Evolutionary conservation across 768 basidiomycete species (phyloP).

Genomic region (Tricholoma sp.): DNA sequence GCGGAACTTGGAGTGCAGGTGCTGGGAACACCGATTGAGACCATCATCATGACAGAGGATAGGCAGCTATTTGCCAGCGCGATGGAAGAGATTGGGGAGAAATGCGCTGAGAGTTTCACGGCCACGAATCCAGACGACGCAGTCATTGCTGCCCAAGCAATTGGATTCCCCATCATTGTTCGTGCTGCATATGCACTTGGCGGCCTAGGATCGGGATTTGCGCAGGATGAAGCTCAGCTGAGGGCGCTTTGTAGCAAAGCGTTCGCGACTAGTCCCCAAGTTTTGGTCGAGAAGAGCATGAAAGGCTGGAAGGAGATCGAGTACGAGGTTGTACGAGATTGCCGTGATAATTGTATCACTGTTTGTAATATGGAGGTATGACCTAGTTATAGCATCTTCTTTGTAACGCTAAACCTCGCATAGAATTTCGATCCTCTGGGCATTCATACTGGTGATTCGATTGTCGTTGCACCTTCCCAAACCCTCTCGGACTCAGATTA

Average conservation of each 20-base stretch:
- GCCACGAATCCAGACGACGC: slow-evolving; percentile 89
- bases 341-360: slow-evolving; percentile 97
- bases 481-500: slow-evolving; percentile 99
- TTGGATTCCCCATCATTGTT: slow-evolving; percentile 95
- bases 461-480: slow-evolving; percentile 96
- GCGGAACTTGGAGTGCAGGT: slow-evolving; percentile 84
- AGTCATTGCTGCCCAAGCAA: slow-evolving; percentile 69
- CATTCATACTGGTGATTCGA: slow-evolving; percentile 98
- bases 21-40: slow-evolving; percentile 94
- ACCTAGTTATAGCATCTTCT: neutral
- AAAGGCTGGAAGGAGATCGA: slow-evolving; percentile 99
- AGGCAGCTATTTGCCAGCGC: slow-evolving; percentile 89
- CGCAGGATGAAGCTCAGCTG: slow-evolving; percentile 89
- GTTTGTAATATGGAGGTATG: slow-evolving; percentile 99
- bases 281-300: slow-evolving; percentile 99
- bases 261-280: slow-evolving; percentile 96
- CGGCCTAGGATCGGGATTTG: slow-evolving; percentile 93
- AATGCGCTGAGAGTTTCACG: slow-evolving; percentile 85
- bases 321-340: slow-evolving; percentile 98
- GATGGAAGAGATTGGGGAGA: slow-evolving; percentile 95
- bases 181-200: slow-evolving; percentile 96
- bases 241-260: slow-evolving; percentile 87
- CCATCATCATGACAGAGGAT: slow-evolving; percentile 96
- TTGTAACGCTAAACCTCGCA: neutral
- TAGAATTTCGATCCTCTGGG: slow-evolving; percentile 99